Percentiles rank a stretch among this genome's conserved stretches.
Evolutionary conservation across 1,284 basidiomycete species (phyloP).

Genomic region (Microbotryum intermedium): DNA sequence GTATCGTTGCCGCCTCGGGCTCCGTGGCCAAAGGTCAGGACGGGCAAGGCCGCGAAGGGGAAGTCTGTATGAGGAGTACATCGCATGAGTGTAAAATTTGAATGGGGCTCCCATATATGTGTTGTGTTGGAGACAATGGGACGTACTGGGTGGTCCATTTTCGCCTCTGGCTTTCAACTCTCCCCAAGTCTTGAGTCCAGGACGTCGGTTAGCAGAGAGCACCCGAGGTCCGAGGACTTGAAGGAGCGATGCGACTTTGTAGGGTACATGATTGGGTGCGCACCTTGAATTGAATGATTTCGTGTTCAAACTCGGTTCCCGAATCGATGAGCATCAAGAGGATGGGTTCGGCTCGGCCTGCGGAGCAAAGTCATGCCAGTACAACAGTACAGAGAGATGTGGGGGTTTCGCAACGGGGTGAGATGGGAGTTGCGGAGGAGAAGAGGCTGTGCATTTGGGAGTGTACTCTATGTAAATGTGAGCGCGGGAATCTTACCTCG

Average conservation of each 20-base stretch:
- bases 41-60: background rate
- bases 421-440: too few species aligned
- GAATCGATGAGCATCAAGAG: constrained; percentile 1
- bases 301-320: background rate
- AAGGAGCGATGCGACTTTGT: background rate
- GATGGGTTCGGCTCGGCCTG: constrained; percentile 1
- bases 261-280: too few species aligned
- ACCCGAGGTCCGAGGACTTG: background rate
- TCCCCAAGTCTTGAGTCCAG: background rate
- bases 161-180: background rate
- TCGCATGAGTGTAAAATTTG: too few species aligned
- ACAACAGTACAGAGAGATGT: too few species aligned
- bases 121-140: too few species aligned
- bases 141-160: background rate
- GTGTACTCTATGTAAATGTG: too few species aligned
- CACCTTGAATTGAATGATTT: background rate
- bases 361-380: too few species aligned
- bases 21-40: constrained; percentile 1
- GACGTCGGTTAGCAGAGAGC: too few species aligned
- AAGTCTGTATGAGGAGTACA: background rate
- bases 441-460: too few species aligned
- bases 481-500: too few species aligned
- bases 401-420: too few species aligned
- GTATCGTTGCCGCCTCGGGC: constrained; percentile 2
- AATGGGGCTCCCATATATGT: too few species aligned